Base-by-base conservation (phyloP, 2,329 filamentous ascomycete species). In the Stagonosporopsis cucurbitacearum region DNA sequence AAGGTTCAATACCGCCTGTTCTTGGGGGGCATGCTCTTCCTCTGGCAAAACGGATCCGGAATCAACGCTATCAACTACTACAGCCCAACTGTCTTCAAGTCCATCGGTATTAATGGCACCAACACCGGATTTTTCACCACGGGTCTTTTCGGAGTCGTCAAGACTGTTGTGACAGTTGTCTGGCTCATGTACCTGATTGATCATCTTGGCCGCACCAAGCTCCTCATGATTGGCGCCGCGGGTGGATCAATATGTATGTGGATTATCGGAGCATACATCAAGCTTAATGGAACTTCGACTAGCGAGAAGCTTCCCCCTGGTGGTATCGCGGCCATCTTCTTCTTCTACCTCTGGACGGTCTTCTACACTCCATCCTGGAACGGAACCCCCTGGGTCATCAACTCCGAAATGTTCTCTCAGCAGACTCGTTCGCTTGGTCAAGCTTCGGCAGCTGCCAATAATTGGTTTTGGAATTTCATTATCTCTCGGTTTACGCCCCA, bases 1-100 rank as follows among this genome's bases (percentile, higher is more conserved):
- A 83, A 82, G 67, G 82, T 90, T 23, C 85, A 85, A 62, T 91
- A 86, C 80, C 85, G 90, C 37, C 87, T 94, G 75, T 84, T 91
- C 71, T 81, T 93, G 11, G 90, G 90, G 42, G 84, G 84, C 51
- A 84, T 90, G 67, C 81, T 94, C 19, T 93, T 93, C 80, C 78
- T 93, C 49, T 92, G 87, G 82, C 90, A 94, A 75, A 94, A 94
- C 65, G 87, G 87, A 45, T 82, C 79, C 3, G 89, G 89, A 2
- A 92, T 92, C 78, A 92, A 92, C 64, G 88, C 89, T 19, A 69
- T 87, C 51, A 87, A 90, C 77, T 92, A 91, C 78, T 92, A 91
- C 77, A 91, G 79, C 1, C 88, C 88, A 0, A 88, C 84, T 0
- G 84, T 91, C 9, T 91, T 92, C 80, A 82, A 82, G 57, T 84